A percentile compares a stretch with the other conserved stretches of the same genome.
phyloP scores from a whole-genome alignment of 192 early-diverging fungal genomes.

The Phycomyces nitens region DNA sequence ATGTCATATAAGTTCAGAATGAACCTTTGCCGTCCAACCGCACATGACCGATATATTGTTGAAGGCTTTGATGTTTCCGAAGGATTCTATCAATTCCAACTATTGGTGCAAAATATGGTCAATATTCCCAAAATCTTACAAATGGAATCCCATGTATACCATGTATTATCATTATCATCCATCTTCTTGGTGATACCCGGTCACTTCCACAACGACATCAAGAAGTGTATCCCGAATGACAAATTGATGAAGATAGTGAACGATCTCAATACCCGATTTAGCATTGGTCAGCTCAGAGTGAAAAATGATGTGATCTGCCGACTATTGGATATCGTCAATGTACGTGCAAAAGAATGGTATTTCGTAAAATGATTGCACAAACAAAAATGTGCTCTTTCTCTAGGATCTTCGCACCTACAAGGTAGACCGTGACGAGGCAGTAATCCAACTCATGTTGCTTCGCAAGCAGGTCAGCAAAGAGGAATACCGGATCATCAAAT shows the following conservation, averaged over 20 bases:
- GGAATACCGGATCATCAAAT: too few relatives aligned
- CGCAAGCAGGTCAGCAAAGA: too few relatives aligned
- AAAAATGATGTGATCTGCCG: background rate
- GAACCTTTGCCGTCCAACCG: background rate
- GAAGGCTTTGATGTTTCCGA: constrained; percentile 3
- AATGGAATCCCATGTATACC: constrained; percentile 6
- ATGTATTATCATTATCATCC: background rate
- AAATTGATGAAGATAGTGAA: constrained; percentile 2
- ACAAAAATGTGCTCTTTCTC: background rate
- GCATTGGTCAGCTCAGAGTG: constrained; percentile 1
- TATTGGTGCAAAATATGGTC: background rate
- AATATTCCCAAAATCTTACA: constrained; percentile 1
- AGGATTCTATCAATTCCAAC: constrained; percentile 4
- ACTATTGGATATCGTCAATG: background rate
- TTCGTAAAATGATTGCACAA: background rate
- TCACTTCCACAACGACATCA: background rate
- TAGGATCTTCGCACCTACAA: constrained; percentile 4
- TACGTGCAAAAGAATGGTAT: constrained; percentile 6
- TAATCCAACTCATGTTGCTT: background rate
- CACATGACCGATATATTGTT: background rate
- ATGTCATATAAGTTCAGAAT: background rate
- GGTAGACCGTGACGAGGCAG: background rate
- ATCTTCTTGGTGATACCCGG: constrained; percentile 4
- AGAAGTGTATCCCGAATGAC: background rate
- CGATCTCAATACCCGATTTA: constrained; percentile 3